Percentiles rank a stretch among this genome's conserved stretches.
Evolutionary conservation across 73 alveolate genomes (phyloP).

Genomic region (Uronychia binucleata): DNA sequence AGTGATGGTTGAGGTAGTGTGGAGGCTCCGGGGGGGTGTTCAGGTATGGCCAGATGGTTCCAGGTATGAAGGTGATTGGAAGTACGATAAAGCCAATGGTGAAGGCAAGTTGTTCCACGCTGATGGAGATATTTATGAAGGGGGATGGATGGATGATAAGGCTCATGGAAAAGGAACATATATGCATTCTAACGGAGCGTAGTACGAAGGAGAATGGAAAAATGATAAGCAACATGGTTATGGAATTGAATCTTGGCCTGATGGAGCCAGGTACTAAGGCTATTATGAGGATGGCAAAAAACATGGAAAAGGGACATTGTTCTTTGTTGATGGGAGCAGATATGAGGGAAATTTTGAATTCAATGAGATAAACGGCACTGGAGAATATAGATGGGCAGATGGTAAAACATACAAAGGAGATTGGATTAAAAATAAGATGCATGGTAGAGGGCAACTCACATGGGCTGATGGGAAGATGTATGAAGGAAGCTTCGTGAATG

Average conservation of each 20-base stretch:
- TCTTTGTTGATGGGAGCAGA: conserved; percentile 33
- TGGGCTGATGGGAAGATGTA: conserved; percentile 3
- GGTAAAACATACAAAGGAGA: conserved; percentile 44
- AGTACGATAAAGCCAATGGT: not conserved
- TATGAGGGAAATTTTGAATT: conserved; percentile 38
- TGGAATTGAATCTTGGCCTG: not conserved
- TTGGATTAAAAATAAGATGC: conserved; percentile 26
- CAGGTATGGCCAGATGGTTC: not conserved
- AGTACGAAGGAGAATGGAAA: not conserved
- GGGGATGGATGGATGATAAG: not conserved
- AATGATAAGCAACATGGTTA: not conserved
- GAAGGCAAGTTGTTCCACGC: not conserved
- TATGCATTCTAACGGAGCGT: not conserved
- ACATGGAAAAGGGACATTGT: conserved; percentile 38
- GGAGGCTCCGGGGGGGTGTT: not conserved
- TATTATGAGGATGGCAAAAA: not conserved
- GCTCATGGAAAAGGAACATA: not conserved
- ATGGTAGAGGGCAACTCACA: conserved; percentile 17
- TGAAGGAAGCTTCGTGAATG: not conserved
- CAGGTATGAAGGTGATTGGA: not conserved
- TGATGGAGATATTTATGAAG: not conserved
- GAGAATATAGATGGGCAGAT: conserved; percentile 30
- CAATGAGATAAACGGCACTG: conserved; percentile 33
- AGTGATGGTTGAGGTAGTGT: conserved; percentile 24
- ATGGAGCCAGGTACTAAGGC: not conserved